A percentile compares a stretch with the other conserved stretches of the same genome.
These are phyloP conservation scores for Xylaria sp. DNA, from an alignment of 2,329 filamentous ascomycete genomes.

Conservation along the genomic window DNA sequence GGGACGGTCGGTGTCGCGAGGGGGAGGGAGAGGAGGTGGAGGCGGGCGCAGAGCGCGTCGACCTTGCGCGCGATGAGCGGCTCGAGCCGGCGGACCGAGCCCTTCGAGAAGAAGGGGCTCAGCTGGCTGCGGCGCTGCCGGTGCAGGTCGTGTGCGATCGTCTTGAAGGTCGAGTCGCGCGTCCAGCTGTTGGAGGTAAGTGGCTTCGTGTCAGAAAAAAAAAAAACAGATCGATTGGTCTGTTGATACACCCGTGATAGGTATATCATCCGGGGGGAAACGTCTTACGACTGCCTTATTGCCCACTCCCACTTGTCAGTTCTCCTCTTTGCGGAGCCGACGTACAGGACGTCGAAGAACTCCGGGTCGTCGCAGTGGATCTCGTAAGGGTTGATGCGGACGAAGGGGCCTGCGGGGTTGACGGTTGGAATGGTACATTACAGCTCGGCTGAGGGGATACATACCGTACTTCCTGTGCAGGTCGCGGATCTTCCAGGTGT, in stretches of 20 bases:
- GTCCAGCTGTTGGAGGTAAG: constrained; percentile 7
- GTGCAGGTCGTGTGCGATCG: constrained; percentile 44
- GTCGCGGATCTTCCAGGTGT: constrained; percentile 29
- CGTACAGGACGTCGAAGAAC: constrained; percentile 35
- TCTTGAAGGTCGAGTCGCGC: constrained; percentile 33
- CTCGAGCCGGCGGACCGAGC: constrained; percentile 40
- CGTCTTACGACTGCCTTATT: constrained; percentile 4
- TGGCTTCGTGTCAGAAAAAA: background rate
- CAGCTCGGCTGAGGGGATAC: background rate
- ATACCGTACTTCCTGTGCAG: constrained; percentile 40
- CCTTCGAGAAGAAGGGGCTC: constrained; percentile 47
- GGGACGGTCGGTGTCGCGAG: too few relatives aligned
- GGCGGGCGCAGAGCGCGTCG: constrained; percentile 31
- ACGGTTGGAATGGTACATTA: background rate
- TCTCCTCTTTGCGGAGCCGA: constrained; percentile 12
- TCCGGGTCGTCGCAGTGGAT: constrained; percentile 36
- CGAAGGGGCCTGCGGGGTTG: constrained; percentile 34
- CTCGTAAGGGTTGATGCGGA: constrained; percentile 38
- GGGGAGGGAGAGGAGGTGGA: too few relatives aligned
- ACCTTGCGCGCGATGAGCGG: constrained; percentile 40
- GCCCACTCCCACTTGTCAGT: constrained; percentile 22
- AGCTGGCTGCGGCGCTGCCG: constrained; percentile 44
- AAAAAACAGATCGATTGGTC: background rate
- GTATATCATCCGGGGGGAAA: background rate
- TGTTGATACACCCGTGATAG: background rate